Percentiles rank a stretch among this genome's conserved stretches.
Conservation (phyloP, 306 rosid species). For the Albizia julibrissin region DNA sequence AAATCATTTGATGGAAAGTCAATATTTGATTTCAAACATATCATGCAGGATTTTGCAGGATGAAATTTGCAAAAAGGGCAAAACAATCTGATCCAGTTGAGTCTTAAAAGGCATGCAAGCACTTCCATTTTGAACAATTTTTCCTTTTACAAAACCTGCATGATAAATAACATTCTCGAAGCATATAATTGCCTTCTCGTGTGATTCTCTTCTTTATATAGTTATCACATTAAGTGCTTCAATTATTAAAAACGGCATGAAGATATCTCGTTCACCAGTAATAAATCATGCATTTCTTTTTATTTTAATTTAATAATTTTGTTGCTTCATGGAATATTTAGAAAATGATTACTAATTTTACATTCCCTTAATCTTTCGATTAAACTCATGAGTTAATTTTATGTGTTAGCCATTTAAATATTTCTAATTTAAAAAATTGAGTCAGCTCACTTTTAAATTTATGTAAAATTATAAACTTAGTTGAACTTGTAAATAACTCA, state of each 20-base stretch:
- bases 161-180: neutral
- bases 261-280: neutral
- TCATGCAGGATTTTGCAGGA: neutral
- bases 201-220: neutral
- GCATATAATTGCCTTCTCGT: neutral
- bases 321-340: neutral
- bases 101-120: neutral
- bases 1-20: neutral
- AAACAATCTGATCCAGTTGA: neutral
- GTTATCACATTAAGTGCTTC: neutral
- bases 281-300: neutral
- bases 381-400: no score
- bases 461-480: accelerated
- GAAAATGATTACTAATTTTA: neutral
- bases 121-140: neutral
- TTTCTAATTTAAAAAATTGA: no score
- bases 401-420: no score
- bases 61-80: neutral
- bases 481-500: no score
- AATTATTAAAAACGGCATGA: neutral
- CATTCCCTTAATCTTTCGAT: no score
- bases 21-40: neutral
- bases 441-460: no score
- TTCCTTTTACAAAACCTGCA: neutral
- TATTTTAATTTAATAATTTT: neutral